Evolutionary conservation across 768 basidiomycete species (phyloP), one percentile per base, ranked within the genome.

Genomic region (Candolleomyces eurysporus): DNA sequence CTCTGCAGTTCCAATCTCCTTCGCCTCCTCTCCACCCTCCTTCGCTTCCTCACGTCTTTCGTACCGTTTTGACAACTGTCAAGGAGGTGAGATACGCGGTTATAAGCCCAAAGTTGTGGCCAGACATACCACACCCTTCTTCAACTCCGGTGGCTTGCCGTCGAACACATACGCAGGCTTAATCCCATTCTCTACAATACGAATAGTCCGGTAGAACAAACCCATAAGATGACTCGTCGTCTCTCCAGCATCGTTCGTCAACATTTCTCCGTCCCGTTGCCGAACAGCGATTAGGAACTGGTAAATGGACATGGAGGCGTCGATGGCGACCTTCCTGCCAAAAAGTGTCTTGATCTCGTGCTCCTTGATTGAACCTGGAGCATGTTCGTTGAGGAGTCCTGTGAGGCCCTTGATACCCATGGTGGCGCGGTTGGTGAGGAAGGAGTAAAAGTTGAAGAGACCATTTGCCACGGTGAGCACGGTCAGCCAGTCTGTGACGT

Each of bases 211-310:
- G 69, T 98, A 98, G 78, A 99, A 99, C 74, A 98, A 91, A 0
- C 97, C 97, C 95, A 98, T 98, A 11, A 99, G 80, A 76, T 99
- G 96, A 76, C 94, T 96, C 2, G 97, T 99, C 4, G 94, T 97
- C 71, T 99, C 97, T 17, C 97, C 97, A 0, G 89, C 87, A n/a
- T 98, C 96, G 70, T 98, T 98, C 67, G 90, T 96, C 66, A 99
- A 84, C 82, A 96, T 85, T 75, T 98, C 94, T 19, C 97, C 97
- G 72, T 98, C 97, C 72, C 87, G 89, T 75, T 96, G 95, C 32
- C 97, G 84, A 11, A 98, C 97, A 19, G 97, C 97, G 61, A 99
- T 98, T 61, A 99, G 86, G 75, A 99, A 99, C 71, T 96, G 94
- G 81, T 95, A 96, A 56, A 96, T 95, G 2, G 89, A 92, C 92